Percentiles rank a stretch among this genome's conserved stretches.
These are phyloP conservation scores for Helotiales sp. DNA, from an alignment of 2,329 filamentous ascomycete species.

Conservation along the genomic window DNA sequence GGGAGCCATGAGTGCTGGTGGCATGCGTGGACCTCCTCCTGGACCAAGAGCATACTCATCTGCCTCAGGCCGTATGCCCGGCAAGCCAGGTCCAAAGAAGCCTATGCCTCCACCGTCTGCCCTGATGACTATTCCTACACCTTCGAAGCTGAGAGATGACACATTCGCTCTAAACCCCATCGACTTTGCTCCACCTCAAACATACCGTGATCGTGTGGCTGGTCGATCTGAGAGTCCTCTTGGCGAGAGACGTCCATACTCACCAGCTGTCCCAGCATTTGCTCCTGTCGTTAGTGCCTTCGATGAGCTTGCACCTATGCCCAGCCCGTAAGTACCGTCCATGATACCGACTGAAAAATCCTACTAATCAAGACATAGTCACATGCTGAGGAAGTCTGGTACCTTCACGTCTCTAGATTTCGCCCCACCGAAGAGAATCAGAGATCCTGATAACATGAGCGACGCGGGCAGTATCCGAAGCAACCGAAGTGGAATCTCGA, in stretches of 20 bases:
- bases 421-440: conserved; percentile 74
- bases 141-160: conserved; percentile 81
- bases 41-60: conserved; percentile 65
- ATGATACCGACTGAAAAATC: neutral
- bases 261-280: conserved; percentile 68
- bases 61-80: conserved; percentile 45
- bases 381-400: conserved; percentile 72
- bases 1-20: conserved; percentile 39
- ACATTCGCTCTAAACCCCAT: conserved; percentile 67
- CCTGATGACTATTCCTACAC: conserved; percentile 78
- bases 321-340: conserved; percentile 76
- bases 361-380: conserved; percentile 46
- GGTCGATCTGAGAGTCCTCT: conserved; percentile 67
- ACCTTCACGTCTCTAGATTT: conserved; percentile 82
- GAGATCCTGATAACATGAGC: conserved; percentile 58
- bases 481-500: conserved; percentile 63
- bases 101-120: conserved; percentile 70
- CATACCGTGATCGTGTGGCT: conserved; percentile 63
- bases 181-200: conserved; percentile 83
- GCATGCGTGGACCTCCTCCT: conserved; percentile 31
- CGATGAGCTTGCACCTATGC: conserved; percentile 81
- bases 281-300: conserved; percentile 82
- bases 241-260: conserved; percentile 70
- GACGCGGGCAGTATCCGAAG: conserved; percentile 67
- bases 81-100: conserved; percentile 44